Evolutionary conservation across 2,329 filamentous ascomycete genomes (phyloP), one percentile per base, ranked within the genome.

Genomic region (Paramyrothecium roridum): DNA sequence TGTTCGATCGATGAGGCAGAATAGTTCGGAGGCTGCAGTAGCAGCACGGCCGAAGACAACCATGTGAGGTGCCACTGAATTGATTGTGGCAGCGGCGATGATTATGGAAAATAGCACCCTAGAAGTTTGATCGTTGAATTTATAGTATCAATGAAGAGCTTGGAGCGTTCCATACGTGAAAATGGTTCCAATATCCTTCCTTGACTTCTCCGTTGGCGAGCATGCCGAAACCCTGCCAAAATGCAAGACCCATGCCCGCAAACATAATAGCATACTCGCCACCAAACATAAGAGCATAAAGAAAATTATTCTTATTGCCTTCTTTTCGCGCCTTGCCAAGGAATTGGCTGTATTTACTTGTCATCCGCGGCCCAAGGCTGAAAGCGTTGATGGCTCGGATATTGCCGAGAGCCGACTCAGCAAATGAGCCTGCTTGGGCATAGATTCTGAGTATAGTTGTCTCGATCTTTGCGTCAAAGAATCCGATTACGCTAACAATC

Each of bases 211-310:
- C 47, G 11, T 56, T 56, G 3, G 68, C 65, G 3, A 77, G 67
- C 64, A 75, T 68, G 19, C 59, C 58, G 47, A 74, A 60, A 1
- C 73, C 74, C 54, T 75, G 73, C 73, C 73, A 77, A 53, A 76
- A 76, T 11, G 70, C 69, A 6, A 76, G 63, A 3, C 65, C 71
- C 47, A 71, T 72, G 17, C 72, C 72, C 1, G 65, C 57, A 33
- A 72, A 74, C 47, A 75, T 70, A 54, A 73, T 63, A 50, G 65
- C 67, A 54, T 72, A 75, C 55, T 72, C 48, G 11, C 22, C 40
- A 7, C 49, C 48, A 37, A 52, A 52, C 37, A 55, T 54, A 66
- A 64, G 46, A 68, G 61, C 33, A 64, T 52, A 49, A 65, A 66
- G 48, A 16, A 11, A 13, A 19, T 50, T 50, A 7, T 50, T 50